These are phyloP conservation scores for Ophiostoma ulmi DNA, from an alignment of 2,329 filamentous ascomycete genomes.

Conservation along the genomic window DNA sequence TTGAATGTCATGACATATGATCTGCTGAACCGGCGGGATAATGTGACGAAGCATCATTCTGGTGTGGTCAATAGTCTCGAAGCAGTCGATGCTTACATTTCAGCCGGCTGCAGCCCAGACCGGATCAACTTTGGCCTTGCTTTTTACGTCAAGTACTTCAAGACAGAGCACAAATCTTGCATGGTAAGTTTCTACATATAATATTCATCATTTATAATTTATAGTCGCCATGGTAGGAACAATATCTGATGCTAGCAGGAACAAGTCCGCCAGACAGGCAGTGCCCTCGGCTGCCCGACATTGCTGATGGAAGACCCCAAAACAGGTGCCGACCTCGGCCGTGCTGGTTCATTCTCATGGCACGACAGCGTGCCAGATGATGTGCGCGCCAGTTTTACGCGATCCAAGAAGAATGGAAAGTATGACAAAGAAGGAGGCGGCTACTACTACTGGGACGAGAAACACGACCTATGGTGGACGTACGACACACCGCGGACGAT, in stretches of 20 bases:
- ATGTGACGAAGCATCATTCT: constrained; percentile 58
- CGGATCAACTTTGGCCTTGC: constrained; percentile 63
- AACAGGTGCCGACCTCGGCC: constrained; percentile 55
- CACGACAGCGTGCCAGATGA: constrained; percentile 50
- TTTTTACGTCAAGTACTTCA: constrained; percentile 66
- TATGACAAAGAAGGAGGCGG: constrained; percentile 58
- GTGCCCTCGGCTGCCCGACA: constrained; percentile 55
- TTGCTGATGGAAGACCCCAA: constrained; percentile 54
- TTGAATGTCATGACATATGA: constrained; percentile 71
- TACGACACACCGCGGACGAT: constrained; percentile 64
- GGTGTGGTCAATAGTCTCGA: constrained; percentile 51
- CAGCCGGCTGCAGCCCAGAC: constrained; percentile 48
- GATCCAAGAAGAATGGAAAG: constrained; percentile 47
- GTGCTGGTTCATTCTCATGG: constrained; percentile 53
- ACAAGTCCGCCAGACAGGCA: background rate
- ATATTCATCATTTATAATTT: too few relatives aligned
- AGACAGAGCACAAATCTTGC: constrained; percentile 44
- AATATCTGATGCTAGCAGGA: background rate
- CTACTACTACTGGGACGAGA: constrained; percentile 62
- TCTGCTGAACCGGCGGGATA: constrained; percentile 67
- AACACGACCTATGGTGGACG: constrained; percentile 63
- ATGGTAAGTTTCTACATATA: background rate
- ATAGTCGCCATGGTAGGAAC: too few relatives aligned
- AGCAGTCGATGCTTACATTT: constrained; percentile 55
- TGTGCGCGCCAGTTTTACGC: constrained; percentile 52